phyloP scores from a whole-genome alignment of 2,329 filamentous ascomycete genomes.

The Aureobasidium lini region DNA sequence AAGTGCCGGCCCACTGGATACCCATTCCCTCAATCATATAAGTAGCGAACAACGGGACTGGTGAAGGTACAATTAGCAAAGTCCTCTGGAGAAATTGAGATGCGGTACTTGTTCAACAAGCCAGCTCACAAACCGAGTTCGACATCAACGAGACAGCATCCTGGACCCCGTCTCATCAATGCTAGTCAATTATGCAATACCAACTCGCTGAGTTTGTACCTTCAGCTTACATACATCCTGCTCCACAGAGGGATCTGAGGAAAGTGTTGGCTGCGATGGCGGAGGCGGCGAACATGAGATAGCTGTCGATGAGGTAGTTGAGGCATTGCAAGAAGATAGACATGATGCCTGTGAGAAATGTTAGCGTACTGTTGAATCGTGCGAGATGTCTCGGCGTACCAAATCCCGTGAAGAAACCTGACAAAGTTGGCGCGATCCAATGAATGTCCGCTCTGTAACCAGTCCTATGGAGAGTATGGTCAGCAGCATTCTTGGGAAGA shows the following conservation, averaged over 20 bases:
- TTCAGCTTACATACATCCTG: conserved; percentile 20
- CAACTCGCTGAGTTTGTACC: too few species aligned
- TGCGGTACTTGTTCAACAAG: too few species aligned
- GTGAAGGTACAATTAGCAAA: too few species aligned
- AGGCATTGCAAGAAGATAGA: conserved; percentile 51
- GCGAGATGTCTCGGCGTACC: conserved; percentile 25
- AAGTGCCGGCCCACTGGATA: conserved; percentile 39
- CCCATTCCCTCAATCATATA: conserved; percentile 48
- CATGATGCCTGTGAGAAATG: conserved; percentile 31
- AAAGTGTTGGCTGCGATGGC: conserved; percentile 51
- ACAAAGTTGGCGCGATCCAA: conserved; percentile 31
- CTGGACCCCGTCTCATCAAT: too few species aligned
- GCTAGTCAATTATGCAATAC: too few species aligned
- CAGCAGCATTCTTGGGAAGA: too few species aligned
- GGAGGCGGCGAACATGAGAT: conserved; percentile 50
- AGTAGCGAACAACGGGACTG: conserved; percentile 45
- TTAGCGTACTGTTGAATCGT: neutral
- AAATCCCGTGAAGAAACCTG: conserved; percentile 49
- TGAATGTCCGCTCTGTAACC: conserved; percentile 29
- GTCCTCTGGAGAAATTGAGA: conserved; percentile 18
- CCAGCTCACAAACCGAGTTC: too few species aligned
- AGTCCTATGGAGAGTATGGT: conserved; percentile 14
- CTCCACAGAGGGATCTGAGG: conserved; percentile 43
- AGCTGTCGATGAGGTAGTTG: conserved; percentile 54
- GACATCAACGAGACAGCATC: too few species aligned